Conservation (phyloP, 2,329 filamentous ascomycete species). For the Cryoendolithus antarcticus region DNA sequence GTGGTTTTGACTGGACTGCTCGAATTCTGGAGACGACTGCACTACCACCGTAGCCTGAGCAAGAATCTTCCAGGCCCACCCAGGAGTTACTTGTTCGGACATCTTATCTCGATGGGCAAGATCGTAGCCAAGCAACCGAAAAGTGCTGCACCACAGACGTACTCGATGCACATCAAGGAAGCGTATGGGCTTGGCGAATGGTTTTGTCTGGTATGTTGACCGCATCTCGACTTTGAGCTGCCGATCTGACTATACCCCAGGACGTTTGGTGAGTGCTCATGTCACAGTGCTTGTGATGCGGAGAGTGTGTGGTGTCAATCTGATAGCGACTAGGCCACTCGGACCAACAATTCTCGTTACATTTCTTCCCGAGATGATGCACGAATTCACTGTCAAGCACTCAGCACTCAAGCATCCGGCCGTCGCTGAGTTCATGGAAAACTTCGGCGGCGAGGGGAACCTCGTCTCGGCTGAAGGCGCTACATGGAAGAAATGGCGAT, state of each 20-base stretch:
- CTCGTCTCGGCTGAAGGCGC: slow-evolving; percentile 26
- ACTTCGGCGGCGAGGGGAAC: slow-evolving; percentile 26
- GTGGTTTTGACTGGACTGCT: slow-evolving; percentile 12
- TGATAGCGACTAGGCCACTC: slow-evolving; percentile 35
- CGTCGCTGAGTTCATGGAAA: slow-evolving; percentile 20
- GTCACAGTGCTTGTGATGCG: too few species aligned
- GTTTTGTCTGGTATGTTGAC: too few species aligned
- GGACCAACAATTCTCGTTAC: slow-evolving; percentile 24
- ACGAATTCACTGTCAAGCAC: slow-evolving; percentile 25
- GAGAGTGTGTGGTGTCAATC: too few species aligned
- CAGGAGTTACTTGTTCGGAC: slow-evolving; percentile 29
- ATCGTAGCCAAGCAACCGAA: slow-evolving; percentile 22
- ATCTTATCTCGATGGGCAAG: slow-evolving; percentile 28
- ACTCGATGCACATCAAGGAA: slow-evolving; percentile 23
- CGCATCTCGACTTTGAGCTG: too few species aligned
- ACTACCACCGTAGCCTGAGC: slow-evolving; percentile 15
- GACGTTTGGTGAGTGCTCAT: too few species aligned
- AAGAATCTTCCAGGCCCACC: slow-evolving; percentile 27
- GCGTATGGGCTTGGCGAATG: slow-evolving; percentile 25
- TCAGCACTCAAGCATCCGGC: slow-evolving; percentile 23
- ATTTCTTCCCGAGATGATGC: slow-evolving; percentile 26
- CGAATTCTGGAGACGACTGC: slow-evolving; percentile 15
- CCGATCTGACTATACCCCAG: too few species aligned
- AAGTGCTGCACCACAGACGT: slow-evolving; percentile 25
- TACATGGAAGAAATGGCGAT: slow-evolving; percentile 32